A percentile compares a stretch with the other conserved stretches of the same genome.
phyloP scores from a whole-genome alignment of 768 basidiomycete genomes.

The Cubamyces sp. region DNA sequence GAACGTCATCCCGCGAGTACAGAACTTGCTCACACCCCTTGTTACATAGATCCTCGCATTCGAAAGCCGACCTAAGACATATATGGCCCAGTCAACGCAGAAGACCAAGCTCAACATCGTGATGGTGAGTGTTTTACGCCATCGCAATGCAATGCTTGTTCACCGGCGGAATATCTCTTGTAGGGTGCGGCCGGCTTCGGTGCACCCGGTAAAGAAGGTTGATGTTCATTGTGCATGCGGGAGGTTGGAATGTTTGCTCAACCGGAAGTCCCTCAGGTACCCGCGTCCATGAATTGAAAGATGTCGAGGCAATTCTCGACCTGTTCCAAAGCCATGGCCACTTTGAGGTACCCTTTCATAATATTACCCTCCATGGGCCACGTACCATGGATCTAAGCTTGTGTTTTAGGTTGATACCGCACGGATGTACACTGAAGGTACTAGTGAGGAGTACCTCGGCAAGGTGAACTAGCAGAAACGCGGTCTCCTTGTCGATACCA shows the following conservation, averaged over 20 bases:
- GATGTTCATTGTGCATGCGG: neutral
- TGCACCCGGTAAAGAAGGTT: conserved; percentile 46
- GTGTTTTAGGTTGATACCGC: conserved; percentile 35
- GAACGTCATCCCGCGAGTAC: too few relatives aligned
- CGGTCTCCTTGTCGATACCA: conserved; percentile 61
- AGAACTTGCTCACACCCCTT: too few relatives aligned
- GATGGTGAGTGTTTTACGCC: conserved; percentile 41
- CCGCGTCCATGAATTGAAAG: conserved; percentile 51
- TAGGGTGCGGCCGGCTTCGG: conserved; percentile 62
- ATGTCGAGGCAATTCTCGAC: conserved; percentile 56
- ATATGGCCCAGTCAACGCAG: conserved; percentile 31
- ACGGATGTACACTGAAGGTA: conserved; percentile 34
- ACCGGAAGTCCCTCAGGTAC: conserved; percentile 36
- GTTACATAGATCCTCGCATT: too few relatives aligned
- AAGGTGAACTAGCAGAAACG: conserved; percentile 52
- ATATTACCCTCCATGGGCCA: conserved; percentile 6
- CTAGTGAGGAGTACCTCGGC: conserved; percentile 47
- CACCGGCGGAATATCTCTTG: neutral
- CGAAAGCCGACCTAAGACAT: too few relatives aligned
- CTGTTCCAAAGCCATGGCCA: conserved; percentile 59
- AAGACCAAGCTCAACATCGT: conserved; percentile 53
- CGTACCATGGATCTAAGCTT: neutral
- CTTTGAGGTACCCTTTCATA: conserved; percentile 41
- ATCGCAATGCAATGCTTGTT: neutral
- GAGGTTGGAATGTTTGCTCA: neutral